Conservation (phyloP, 176 grass and related monocot genomes). For the Olyra latifolia region DNA sequence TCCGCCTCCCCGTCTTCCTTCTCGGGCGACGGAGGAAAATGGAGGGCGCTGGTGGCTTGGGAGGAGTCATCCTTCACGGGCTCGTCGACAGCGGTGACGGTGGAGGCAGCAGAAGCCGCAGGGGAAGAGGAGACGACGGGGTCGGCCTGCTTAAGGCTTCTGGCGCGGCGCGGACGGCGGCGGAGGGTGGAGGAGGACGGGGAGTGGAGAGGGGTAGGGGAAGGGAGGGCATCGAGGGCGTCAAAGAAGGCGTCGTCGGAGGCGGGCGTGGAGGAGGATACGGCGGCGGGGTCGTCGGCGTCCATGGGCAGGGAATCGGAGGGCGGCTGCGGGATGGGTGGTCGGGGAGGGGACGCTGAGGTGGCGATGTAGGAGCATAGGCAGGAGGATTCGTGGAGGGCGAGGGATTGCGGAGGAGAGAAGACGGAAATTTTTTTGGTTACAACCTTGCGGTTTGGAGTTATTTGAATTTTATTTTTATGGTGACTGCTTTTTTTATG, state of each 20-base stretch:
- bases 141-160: slow-evolving; percentile 12
- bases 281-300: slow-evolving; percentile 7
- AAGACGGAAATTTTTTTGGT: slow-evolving; percentile 13
- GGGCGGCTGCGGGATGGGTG: background rate
- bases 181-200: slow-evolving; percentile 36
- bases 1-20: background rate
- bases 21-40: background rate
- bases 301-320: slow-evolving; percentile 28
- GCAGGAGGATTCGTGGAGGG: slow-evolving; percentile 5
- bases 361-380: slow-evolving; percentile 1
- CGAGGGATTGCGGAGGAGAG: background rate
- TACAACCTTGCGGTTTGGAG: background rate
- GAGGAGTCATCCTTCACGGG: slow-evolving; percentile 19
- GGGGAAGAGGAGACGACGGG: background rate
- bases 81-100: slow-evolving; percentile 28
- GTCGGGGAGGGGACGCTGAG: background rate
- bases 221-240: slow-evolving; percentile 31
- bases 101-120: slow-evolving; percentile 27
- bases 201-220: background rate
- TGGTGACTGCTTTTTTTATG: background rate
- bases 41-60: slow-evolving; percentile 21
- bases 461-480: background rate
- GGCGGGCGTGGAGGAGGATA: background rate
- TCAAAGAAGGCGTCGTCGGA: slow-evolving; percentile 46
- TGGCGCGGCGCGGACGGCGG: slow-evolving; percentile 34